phyloP scores from a whole-genome alignment of 305 asterid species.

The Fraxinus sp. region DNA sequence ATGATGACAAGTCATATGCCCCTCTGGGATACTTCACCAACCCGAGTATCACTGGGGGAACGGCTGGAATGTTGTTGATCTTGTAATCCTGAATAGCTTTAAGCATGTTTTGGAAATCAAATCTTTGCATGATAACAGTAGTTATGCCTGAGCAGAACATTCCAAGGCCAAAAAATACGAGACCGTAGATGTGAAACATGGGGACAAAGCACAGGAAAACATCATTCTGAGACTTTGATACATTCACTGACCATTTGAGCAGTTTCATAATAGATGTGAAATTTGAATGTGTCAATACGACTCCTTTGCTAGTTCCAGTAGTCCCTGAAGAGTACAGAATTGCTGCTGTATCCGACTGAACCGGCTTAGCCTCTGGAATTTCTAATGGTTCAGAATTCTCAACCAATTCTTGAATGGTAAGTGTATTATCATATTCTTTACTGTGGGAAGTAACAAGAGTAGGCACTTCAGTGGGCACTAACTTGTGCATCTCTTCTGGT shows the following conservation, averaged over 20 bases:
- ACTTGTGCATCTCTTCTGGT: conserved; percentile 54
- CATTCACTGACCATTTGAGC: conserved; percentile 51
- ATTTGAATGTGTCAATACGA: conserved; percentile 68
- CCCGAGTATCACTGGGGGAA: conserved; percentile 76
- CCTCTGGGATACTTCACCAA: conserved; percentile 50
- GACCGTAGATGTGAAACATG: conserved; percentile 78
- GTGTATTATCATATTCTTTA: conserved; percentile 30
- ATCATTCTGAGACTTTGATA: conserved; percentile 48
- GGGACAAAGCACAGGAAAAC: conserved; percentile 70
- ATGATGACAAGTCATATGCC: conserved; percentile 49
- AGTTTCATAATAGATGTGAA: conserved; percentile 47
- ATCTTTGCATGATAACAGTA: conserved; percentile 57
- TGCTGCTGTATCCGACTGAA: conserved; percentile 63
- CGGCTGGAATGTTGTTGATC: conserved; percentile 70
- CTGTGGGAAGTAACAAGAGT: conserved; percentile 36
- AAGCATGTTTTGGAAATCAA: conserved; percentile 57
- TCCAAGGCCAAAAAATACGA: conserved; percentile 69
- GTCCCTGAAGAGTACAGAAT: conserved; percentile 85
- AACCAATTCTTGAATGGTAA: conserved; percentile 61
- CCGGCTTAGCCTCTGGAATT: conserved; percentile 36
- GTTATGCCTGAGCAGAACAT: conserved; percentile 57
- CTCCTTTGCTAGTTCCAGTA: conserved; percentile 80
- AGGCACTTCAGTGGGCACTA: conserved; percentile 50
- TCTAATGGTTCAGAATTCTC: conserved; percentile 52
- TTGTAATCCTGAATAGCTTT: conserved; percentile 56